A percentile compares a stretch with the other conserved stretches of the same genome.
Conservation (phyloP, 1,139 yeast species). For the Kurtzmaniella quercitrusa region DNA sequence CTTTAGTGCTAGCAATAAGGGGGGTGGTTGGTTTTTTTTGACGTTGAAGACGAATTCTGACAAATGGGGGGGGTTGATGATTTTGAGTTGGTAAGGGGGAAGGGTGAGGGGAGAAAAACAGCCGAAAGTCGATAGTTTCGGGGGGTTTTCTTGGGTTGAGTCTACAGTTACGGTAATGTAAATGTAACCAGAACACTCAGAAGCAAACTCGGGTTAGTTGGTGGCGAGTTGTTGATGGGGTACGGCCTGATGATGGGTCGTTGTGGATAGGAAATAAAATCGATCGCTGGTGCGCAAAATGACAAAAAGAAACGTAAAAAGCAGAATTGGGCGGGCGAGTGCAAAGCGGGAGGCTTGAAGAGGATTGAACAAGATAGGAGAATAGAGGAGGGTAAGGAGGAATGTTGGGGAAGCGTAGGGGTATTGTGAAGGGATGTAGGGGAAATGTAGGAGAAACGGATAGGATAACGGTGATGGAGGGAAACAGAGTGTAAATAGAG, state of each 20-base stretch:
- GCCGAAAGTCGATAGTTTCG: too few relatives aligned
- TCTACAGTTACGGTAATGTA: not conserved
- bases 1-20: too few relatives aligned
- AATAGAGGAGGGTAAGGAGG: not conserved
- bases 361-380: too few relatives aligned
- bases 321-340: not conserved
- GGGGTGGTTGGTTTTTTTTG: too few relatives aligned
- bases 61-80: too few relatives aligned
- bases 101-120: too few relatives aligned
- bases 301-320: not conserved
- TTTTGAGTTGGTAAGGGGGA: too few relatives aligned
- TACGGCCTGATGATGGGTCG: not conserved
- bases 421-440: not conserved
- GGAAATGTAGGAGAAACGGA: not conserved
- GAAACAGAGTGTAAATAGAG: not conserved
- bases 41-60: too few relatives aligned
- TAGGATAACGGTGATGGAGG: too few relatives aligned
- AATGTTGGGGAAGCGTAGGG: not conserved
- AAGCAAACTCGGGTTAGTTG: not conserved
- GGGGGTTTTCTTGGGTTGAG: too few relatives aligned
- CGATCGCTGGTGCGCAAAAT: not conserved
- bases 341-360: constrained; percentile 1
- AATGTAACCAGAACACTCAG: not conserved
- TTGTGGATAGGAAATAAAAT: not conserved
- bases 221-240: not conserved